These are phyloP conservation scores for Teunomyces atbi DNA, from an alignment of 805 yeast genomes.

Conservation along the genomic window DNA sequence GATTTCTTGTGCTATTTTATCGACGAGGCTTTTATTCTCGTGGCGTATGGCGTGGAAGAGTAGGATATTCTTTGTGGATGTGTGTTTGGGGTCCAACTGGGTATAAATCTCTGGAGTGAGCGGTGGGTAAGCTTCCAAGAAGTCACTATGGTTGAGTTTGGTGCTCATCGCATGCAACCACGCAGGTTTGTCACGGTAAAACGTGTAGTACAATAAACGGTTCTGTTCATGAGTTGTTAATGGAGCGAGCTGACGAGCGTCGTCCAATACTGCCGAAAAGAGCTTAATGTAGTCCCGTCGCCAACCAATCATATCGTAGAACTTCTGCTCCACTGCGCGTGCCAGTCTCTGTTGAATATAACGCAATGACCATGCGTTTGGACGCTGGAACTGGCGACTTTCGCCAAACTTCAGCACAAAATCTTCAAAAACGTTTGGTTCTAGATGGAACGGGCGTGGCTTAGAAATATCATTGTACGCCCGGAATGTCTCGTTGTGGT, in stretches of 20 bases:
- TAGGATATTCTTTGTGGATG: slow-evolving; percentile 21
- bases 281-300: slow-evolving; percentile 20
- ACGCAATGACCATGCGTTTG: slow-evolving; percentile 18
- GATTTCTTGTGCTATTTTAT: slow-evolving; percentile 17
- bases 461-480: slow-evolving; percentile 25
- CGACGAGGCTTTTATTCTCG: slow-evolving; percentile 17
- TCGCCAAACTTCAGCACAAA: slow-evolving; percentile 24
- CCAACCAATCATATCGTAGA: slow-evolving; percentile 16
- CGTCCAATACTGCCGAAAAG: slow-evolving; percentile 25
- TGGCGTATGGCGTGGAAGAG: slow-evolving; percentile 31
- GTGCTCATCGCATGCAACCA: slow-evolving; percentile 14
- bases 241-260: slow-evolving; percentile 24
- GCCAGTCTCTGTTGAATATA: slow-evolving; percentile 1
- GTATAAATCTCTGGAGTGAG: slow-evolving; percentile 22
- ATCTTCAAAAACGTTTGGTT: slow-evolving; percentile 24
- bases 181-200: slow-evolving; percentile 27
- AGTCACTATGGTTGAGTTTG: slow-evolving; percentile 8
- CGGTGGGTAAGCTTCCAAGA: slow-evolving; percentile 4
- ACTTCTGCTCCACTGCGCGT: slow-evolving; percentile 10
- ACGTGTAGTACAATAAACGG: slow-evolving; percentile 25
- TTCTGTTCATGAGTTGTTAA: slow-evolving; percentile 30
- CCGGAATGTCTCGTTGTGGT: slow-evolving; percentile 24
- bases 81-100: slow-evolving; percentile 11
- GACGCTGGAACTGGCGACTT: slow-evolving; percentile 25
- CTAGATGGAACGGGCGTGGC: slow-evolving; percentile 25